A percentile compares a stretch with the other conserved stretches of the same genome.
phyloP scores from a whole-genome alignment of 805 yeast species.

The Yamadazyma akitaensis region DNA sequence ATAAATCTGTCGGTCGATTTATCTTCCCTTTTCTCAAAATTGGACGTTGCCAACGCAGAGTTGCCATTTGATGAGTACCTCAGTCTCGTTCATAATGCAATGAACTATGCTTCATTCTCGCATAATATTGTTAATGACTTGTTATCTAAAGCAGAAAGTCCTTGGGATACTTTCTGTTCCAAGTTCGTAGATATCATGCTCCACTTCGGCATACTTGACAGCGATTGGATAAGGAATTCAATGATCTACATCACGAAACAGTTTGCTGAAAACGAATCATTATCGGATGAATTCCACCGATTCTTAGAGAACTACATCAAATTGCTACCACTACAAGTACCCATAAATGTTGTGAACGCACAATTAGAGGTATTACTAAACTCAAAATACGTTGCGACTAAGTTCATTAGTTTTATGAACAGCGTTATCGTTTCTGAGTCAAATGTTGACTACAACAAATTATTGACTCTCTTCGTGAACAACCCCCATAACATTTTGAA shows the following conservation, averaged over 20 bases:
- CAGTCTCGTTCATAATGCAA: neutral
- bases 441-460: conserved; percentile 35
- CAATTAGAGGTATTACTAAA: conserved; percentile 62
- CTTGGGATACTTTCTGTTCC: neutral
- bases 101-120: neutral
- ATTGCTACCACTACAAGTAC: conserved; percentile 25
- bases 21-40: neutral
- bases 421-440: conserved; percentile 29
- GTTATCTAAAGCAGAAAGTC: neutral
- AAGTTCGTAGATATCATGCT: conserved; percentile 1
- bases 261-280: conserved; percentile 47
- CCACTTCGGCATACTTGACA: neutral
- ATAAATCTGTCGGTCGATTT: conserved; percentile 1
- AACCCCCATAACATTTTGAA: conserved; percentile 42
- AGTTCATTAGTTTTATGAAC: conserved; percentile 46
- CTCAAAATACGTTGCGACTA: conserved; percentile 43
- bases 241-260: conserved; percentile 60
- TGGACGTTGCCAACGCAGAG: neutral
- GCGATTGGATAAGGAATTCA: conserved; percentile 54
- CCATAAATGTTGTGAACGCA: conserved; percentile 50
- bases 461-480: conserved; percentile 39
- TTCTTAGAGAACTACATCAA: conserved; percentile 23
- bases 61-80: conserved; percentile 1
- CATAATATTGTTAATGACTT: neutral
- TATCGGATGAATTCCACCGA: conserved; percentile 27